Base-by-base conservation (phyloP, 495 filamentous ascomycete species). In the Penicillium fimorum region DNA sequence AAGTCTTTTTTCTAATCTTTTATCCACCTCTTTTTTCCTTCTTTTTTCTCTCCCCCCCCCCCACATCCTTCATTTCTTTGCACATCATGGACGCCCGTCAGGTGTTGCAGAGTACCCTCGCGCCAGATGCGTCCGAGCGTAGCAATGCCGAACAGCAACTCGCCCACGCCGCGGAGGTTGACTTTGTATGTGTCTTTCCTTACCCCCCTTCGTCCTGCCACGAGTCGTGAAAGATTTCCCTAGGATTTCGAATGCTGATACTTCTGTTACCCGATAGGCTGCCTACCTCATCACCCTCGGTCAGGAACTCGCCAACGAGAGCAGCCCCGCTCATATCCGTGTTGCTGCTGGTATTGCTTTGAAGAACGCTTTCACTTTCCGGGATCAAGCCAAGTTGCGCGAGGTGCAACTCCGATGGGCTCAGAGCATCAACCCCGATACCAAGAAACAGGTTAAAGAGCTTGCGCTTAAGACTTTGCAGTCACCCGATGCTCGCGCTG, bases 321-420 rank as follows among this genome's bases (percentile, higher is more conserved):
- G 82, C 53, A 84, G 87, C 61, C 82, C 90, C 58, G 77, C 89
- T 43, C 87, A 89, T 71, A 90, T 96, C 63, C 86, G 94, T 80
- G 85, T 87, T 52, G 92, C 94, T 53, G 94, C 94, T 55, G 94
- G 91, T 88, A 84, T 98, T 62, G 92, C 93, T 46, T 75, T 98
- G 65, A 98, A 98, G 79, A 98, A 98, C 79, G 85, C 94, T 63
- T 96, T 98, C 73, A 88, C 88, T 48, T 89, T 92, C 57, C 89
- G 93, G 76, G 95, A 98, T 72, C 86, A 84, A 66, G 77, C 86
- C 62, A 88, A 90, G 63, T 84, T 96, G 78, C 84, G 86, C 53
- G 88, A 92, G 65, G 80, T 97, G 61, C 94, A 97, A 73, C 78
- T 82, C 58, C 89, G 92, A 88, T 98, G 94, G 94, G 77, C 91